A percentile compares a stretch with the other conserved stretches of the same genome.
These are phyloP conservation scores for Volvox africanus DNA, from an alignment of 139 green algal species.

Conservation along the genomic window DNA sequence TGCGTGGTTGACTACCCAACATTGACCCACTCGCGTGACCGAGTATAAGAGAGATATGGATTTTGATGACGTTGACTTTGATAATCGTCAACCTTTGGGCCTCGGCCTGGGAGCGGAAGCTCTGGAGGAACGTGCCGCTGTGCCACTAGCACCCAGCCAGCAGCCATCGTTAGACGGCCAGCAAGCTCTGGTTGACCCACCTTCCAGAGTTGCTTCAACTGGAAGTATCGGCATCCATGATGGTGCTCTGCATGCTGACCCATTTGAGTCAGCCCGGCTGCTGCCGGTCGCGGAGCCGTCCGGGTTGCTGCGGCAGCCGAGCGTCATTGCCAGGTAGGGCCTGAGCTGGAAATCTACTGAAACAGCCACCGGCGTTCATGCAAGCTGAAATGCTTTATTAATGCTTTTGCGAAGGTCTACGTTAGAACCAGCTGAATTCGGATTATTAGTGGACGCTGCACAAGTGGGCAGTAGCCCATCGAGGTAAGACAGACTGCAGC, in stretches of 20 bases:
- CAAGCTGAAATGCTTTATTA: too few relatives aligned
- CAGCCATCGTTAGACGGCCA: neutral
- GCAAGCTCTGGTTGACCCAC: neutral
- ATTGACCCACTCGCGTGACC: neutral
- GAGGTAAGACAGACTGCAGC: too few relatives aligned
- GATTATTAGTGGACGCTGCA: too few relatives aligned
- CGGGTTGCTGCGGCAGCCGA: neutral
- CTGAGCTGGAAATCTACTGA: too few relatives aligned
- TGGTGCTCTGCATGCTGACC: neutral
- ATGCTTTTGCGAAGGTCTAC: too few relatives aligned
- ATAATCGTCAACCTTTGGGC: constrained; percentile 1
- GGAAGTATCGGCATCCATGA: neutral
- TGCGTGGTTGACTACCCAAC: too few relatives aligned
- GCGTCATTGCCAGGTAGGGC: neutral
- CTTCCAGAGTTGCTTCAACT: neutral
- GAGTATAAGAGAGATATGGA: neutral
- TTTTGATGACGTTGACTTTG: neutral
- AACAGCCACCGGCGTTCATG: too few relatives aligned
- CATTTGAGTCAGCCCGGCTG: neutral
- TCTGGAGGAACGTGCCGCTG: neutral
- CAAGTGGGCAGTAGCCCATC: too few relatives aligned
- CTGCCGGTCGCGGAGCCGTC: neutral
- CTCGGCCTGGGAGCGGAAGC: neutral
- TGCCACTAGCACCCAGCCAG: neutral
- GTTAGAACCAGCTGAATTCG: too few relatives aligned